phyloP scores from a whole-genome alignment of 202 grass and related monocot genomes.

The Zoysia matrella region DNA sequence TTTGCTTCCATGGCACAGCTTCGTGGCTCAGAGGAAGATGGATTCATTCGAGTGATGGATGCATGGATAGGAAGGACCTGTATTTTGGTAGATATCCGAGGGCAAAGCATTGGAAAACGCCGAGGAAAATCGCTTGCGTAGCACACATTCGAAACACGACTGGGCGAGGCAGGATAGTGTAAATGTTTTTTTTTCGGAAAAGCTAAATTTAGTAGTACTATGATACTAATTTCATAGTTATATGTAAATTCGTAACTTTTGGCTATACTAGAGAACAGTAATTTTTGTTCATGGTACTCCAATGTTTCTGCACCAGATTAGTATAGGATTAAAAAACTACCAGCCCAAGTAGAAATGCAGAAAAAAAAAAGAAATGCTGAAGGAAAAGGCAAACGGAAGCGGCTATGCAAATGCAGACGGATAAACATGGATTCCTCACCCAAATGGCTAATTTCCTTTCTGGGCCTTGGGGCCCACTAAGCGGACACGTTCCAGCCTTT shows the following conservation, averaged over 20 bases:
- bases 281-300: background rate
- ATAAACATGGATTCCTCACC: background rate
- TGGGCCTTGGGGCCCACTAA: slow-evolving; percentile 9
- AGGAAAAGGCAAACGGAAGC: background rate
- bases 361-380: background rate
- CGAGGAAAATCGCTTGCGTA: too few relatives aligned
- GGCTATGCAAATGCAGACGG: background rate
- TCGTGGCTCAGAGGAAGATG: background rate
- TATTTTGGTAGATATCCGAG: background rate
- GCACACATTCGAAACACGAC: too few relatives aligned
- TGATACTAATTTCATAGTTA: background rate
- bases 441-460: background rate
- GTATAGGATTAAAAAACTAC: background rate
- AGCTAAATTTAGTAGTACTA: background rate
- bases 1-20: background rate
- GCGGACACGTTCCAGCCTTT: slow-evolving; percentile 50
- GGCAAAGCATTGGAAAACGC: background rate
- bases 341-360: background rate
- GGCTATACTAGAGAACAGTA: background rate
- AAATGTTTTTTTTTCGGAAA: background rate
- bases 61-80: background rate
- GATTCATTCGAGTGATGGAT: background rate
- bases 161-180: too few relatives aligned
- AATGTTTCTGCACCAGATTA: background rate
- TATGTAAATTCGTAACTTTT: background rate